Conservation (phyloP, 768 basidiomycete genomes). For the Agrocybe praecox region DNA sequence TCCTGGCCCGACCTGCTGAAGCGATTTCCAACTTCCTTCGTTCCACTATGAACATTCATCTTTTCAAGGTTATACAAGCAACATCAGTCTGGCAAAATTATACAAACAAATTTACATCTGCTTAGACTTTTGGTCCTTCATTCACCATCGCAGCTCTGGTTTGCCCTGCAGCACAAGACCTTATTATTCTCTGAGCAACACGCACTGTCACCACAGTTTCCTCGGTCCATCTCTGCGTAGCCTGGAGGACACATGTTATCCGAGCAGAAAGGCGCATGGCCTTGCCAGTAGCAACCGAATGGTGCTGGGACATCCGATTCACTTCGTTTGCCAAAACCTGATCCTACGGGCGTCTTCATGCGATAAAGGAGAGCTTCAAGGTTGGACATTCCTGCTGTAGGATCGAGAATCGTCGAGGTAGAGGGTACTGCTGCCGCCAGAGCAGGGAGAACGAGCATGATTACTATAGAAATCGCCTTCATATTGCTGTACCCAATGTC, state of each 20-base stretch:
- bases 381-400: not conserved
- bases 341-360: not conserved
- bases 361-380: not conserved
- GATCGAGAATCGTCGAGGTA: too few species aligned
- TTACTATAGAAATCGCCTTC: too few species aligned
- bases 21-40: too few species aligned
- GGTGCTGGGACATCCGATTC: not conserved
- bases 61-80: too few species aligned
- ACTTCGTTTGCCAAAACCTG: not conserved
- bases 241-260: not conserved
- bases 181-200: not conserved
- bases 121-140: constrained; percentile 11
- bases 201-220: not conserved
- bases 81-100: too few species aligned
- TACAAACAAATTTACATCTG: too few species aligned
- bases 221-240: not conserved
- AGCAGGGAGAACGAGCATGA: too few species aligned
- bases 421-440: too few species aligned
- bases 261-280: not conserved
- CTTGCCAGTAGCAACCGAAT: not conserved
- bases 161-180: not conserved
- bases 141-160: not conserved
- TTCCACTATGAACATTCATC: too few species aligned
- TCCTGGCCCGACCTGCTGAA: too few species aligned
- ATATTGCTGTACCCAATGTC: too few species aligned